Evolutionary conservation across 352 stramenopile species (phyloP).

Genomic region (Pythium coloratum): DNA sequence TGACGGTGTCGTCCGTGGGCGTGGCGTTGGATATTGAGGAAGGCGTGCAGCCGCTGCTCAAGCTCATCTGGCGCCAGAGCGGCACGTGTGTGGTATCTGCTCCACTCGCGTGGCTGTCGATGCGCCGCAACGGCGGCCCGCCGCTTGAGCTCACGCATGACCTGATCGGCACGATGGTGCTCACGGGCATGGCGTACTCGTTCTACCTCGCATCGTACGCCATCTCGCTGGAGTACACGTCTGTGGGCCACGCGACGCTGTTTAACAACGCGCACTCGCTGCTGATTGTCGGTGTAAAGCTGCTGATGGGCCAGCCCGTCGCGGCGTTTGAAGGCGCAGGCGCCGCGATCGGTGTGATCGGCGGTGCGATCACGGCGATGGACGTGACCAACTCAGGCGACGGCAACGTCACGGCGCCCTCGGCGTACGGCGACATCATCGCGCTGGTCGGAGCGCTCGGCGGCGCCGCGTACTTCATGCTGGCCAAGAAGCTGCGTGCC

Average conservation of each 20-base stretch:
- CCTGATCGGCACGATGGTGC: constrained; percentile 42
- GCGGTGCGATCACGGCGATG: constrained; percentile 68
- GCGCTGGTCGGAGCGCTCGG: constrained; percentile 66
- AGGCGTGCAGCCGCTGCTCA: constrained; percentile 68
- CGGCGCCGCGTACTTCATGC: constrained; percentile 74
- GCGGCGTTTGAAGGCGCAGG: constrained; percentile 63
- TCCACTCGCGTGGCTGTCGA: constrained; percentile 42
- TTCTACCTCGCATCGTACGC: constrained; percentile 77
- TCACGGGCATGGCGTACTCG: constrained; percentile 60
- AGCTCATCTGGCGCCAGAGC: constrained; percentile 85
- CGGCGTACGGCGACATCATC: constrained; percentile 62
- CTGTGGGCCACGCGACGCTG: constrained; percentile 77
- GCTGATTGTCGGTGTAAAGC: constrained; percentile 74
- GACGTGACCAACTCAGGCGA: constrained; percentile 38
- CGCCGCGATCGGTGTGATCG: constrained; percentile 66
- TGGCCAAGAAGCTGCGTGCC: constrained; percentile 72
- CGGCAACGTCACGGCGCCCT: constrained; percentile 48
- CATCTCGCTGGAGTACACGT: constrained; percentile 64
- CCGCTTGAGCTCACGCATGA: constrained; percentile 33
- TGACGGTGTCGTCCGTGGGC: constrained; percentile 75
- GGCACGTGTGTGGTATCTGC: constrained; percentile 63
- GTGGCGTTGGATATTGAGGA: constrained; percentile 73
- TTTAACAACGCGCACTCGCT: constrained; percentile 87
- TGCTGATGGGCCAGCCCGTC: constrained; percentile 56
- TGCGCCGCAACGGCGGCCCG: constrained; percentile 32